Evolutionary conservation across 495 filamentous ascomycete species (phyloP).

Genomic region (Xylaria scruposa): DNA sequence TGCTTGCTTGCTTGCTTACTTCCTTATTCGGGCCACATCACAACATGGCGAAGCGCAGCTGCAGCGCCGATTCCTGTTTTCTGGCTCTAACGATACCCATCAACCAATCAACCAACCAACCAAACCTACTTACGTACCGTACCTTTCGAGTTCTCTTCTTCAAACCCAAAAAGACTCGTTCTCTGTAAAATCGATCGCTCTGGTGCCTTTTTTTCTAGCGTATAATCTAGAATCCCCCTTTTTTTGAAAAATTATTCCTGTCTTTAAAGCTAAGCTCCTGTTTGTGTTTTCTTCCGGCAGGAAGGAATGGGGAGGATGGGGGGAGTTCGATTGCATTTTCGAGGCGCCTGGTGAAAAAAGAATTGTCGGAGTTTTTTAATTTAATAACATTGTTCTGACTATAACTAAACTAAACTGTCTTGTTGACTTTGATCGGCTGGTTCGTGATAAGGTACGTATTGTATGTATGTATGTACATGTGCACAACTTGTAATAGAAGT

Average conservation of each 20-base stretch:
- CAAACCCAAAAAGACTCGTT: background rate
- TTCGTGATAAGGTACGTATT: background rate
- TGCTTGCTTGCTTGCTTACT: slow-evolving; percentile 1
- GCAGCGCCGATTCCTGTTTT: slow-evolving; percentile 13
- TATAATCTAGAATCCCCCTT: slow-evolving; percentile 11
- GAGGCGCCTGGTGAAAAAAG: slow-evolving; percentile 17
- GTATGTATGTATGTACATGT: background rate
- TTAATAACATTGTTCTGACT: slow-evolving; percentile 2
- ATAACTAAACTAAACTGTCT: background rate
- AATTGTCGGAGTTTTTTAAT: slow-evolving; percentile 5
- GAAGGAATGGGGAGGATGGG: background rate
- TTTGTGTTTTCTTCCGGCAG: background rate
- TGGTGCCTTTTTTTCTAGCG: background rate
- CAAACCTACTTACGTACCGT: background rate
- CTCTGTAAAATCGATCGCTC: slow-evolving; percentile 4
- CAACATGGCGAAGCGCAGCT: background rate
- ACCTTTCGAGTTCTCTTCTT: slow-evolving; percentile 16
- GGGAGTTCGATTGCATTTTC: slow-evolving; percentile 25
- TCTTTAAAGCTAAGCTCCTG: background rate
- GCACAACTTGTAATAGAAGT: background rate
- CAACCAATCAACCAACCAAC: too few species aligned
- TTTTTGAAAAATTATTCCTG: background rate
- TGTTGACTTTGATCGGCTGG: background rate
- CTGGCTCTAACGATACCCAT: slow-evolving; percentile 20
- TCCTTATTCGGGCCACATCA: background rate